Evolutionary conservation across 2,329 filamentous ascomycete genomes (phyloP).

Genomic region (Ciborinia camelliae): DNA sequence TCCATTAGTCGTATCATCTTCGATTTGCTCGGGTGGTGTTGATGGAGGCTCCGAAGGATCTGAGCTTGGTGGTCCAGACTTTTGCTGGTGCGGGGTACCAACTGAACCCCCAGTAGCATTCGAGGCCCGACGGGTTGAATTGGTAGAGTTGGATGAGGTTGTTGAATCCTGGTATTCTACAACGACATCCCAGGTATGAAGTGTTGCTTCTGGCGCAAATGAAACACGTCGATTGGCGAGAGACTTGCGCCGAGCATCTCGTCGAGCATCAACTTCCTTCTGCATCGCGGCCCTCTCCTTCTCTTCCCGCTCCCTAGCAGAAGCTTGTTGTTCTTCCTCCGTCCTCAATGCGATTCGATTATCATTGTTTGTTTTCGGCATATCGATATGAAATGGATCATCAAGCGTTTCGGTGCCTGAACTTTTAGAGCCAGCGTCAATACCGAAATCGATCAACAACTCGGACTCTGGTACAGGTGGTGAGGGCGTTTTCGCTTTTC

Average conservation of each 20-base stretch:
- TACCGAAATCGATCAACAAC: conserved; percentile 34
- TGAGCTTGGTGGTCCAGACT: conserved; percentile 39
- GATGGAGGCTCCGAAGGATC: conserved; percentile 57
- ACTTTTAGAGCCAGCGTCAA: conserved; percentile 27
- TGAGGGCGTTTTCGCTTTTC: conserved; percentile 32
- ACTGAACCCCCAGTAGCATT: conserved; percentile 39
- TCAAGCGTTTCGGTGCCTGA: conserved; percentile 42
- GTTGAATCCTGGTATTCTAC: conserved; percentile 90
- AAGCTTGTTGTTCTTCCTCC: conserved; percentile 68
- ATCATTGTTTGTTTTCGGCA: conserved; percentile 38
- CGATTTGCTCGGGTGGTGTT: conserved; percentile 58
- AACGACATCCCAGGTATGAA: conserved; percentile 90
- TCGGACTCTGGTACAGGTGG: conserved; percentile 22
- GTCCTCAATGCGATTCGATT: conserved; percentile 62
- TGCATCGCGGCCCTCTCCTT: conserved; percentile 57
- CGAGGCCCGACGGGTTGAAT: conserved; percentile 72
- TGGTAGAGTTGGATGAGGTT: conserved; percentile 67
- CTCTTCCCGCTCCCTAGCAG: conserved; percentile 66
- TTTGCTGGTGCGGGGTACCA: conserved; percentile 27
- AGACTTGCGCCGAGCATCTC: conserved; percentile 88
- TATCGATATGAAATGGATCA: conserved; percentile 46
- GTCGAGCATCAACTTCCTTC: conserved; percentile 63
- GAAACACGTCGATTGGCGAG: conserved; percentile 91
- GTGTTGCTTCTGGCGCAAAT: conserved; percentile 92
- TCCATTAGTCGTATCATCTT: conserved; percentile 55